Conservation (phyloP, 257 asterid genomes). For the Mentha longifolia region DNA sequence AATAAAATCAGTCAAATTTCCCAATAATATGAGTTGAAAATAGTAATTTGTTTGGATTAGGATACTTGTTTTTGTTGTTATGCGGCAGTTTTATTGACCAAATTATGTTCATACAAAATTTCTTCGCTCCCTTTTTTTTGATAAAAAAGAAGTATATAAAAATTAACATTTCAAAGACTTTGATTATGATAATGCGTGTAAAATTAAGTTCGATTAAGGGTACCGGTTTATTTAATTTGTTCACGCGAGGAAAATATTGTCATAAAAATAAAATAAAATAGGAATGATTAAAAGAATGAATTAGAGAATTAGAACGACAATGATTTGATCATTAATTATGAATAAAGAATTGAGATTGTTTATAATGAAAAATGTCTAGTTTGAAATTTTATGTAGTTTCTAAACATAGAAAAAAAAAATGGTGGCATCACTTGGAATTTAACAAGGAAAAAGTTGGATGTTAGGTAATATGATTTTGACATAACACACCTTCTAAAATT, state of each 20-base stretch:
- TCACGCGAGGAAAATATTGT: no score
- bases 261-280: no score
- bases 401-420: background rate
- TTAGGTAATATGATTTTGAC: slow-evolving; percentile 13
- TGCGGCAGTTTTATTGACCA: slow-evolving; percentile 3
- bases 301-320: slow-evolving; percentile 36
- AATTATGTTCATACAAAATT: slow-evolving; percentile 14
- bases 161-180: slow-evolving; percentile 16
- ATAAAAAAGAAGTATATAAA: slow-evolving; percentile 1
- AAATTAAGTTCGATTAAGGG: background rate
- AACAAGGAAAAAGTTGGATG: background rate
- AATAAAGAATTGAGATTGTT: slow-evolving; percentile 19
- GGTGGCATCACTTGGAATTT: slow-evolving; percentile 13
- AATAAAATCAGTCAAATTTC: background rate
- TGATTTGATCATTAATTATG: background rate
- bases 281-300: background rate
- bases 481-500: background rate
- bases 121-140: background rate
- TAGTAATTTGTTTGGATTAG: background rate
- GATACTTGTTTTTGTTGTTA: background rate
- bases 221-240: no score
- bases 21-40: background rate
- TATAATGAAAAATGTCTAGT: background rate
- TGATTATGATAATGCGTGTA: slow-evolving; percentile 20
- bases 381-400: background rate